These are phyloP conservation scores for Colletotrichum trifolii DNA, from an alignment of 2,329 filamentous ascomycete species.

Conservation along the genomic window DNA sequence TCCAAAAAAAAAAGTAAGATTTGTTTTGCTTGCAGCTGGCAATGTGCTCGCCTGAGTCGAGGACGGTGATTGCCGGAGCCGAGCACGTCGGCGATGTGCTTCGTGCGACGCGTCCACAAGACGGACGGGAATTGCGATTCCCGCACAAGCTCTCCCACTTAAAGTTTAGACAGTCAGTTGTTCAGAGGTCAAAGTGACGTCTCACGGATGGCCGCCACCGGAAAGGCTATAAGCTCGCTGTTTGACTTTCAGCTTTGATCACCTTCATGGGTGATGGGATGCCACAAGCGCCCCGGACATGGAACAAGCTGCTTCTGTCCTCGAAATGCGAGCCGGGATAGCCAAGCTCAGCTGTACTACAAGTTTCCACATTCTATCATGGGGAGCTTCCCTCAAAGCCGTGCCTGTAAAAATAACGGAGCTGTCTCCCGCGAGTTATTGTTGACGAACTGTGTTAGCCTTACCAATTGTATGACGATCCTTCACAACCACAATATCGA, in stretches of 20 bases:
- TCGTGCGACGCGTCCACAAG: background rate
- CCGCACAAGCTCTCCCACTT: background rate
- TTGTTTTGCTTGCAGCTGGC: too few species aligned
- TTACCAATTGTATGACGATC: conserved; percentile 7
- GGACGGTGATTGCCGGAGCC: too few species aligned
- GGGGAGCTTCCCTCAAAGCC: background rate
- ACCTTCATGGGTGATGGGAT: background rate
- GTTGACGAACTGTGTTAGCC: background rate
- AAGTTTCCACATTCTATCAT: conserved; percentile 10
- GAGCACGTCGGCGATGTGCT: background rate
- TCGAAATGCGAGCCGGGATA: conserved; percentile 3
- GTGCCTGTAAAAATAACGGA: conserved; percentile 3
- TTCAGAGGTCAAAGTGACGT: conserved; percentile 24
- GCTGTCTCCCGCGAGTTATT: background rate
- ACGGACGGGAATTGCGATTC: background rate
- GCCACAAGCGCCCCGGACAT: conserved; percentile 1
- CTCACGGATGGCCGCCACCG: conserved; percentile 18
- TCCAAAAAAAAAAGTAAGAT: too few species aligned
- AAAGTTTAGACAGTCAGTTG: conserved; percentile 4
- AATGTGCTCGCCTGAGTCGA: too few species aligned
- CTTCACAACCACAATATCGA: background rate
- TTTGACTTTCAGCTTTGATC: conserved; percentile 12
- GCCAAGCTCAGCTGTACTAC: background rate
- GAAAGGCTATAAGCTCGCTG: background rate
- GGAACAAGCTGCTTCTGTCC: conserved; percentile 5